phyloP scores from a whole-genome alignment of 2,329 filamentous ascomycete species.

The Verticillium albo-atrum region DNA sequence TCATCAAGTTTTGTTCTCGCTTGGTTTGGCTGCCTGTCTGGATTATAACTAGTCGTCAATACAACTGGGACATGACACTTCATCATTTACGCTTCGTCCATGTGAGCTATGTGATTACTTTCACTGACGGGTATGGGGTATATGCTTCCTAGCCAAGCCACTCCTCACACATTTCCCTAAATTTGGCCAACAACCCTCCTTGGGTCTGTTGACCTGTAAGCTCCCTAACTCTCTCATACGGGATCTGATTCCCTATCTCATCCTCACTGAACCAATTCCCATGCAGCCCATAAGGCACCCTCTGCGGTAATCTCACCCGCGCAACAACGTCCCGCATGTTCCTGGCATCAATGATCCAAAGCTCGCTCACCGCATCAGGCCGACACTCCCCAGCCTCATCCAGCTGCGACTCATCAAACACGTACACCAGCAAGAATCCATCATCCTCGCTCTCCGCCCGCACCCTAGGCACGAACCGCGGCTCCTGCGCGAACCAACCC shows the following conservation, averaged over 20 bases:
- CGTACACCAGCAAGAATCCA: slow-evolving; percentile 64
- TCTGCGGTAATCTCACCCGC: slow-evolving; percentile 44
- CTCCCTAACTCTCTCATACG: slow-evolving; percentile 9
- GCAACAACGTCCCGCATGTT: slow-evolving; percentile 58
- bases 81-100: no score
- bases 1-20: no score
- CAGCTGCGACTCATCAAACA: slow-evolving; percentile 65
- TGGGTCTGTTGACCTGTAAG: background rate
- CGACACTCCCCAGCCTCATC: slow-evolving; percentile 41
- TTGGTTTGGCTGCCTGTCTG: background rate
- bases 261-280: slow-evolving; percentile 55
- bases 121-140: no score
- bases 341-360: slow-evolving; percentile 65
- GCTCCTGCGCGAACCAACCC: slow-evolving; percentile 62
- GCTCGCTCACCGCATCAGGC: slow-evolving; percentile 46
- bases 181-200: background rate
- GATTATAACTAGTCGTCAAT: no score
- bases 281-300: slow-evolving; percentile 63
- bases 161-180: background rate
- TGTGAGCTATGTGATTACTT: no score
- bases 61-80: no score
- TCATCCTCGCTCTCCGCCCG: slow-evolving; percentile 51
- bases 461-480: slow-evolving; percentile 54
- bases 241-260: slow-evolving; percentile 44
- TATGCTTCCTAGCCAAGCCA: background rate